phyloP scores from a whole-genome alignment of 73 alveolate species.

The Stentor coeruleus region DNA sequence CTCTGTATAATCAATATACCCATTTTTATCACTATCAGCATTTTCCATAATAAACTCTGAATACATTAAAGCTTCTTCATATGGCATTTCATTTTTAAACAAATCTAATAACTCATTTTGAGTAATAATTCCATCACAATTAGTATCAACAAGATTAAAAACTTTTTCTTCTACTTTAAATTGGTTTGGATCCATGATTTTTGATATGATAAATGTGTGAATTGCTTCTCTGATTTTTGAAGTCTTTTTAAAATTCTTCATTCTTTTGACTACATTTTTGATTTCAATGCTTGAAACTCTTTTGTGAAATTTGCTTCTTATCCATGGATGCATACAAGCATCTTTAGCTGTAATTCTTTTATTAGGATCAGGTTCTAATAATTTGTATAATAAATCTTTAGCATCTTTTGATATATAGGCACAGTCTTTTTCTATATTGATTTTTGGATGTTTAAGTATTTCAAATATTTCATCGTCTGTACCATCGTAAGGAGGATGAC shows the following conservation, averaged over 20 bases:
- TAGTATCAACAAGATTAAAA: neutral
- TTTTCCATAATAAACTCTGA: neutral
- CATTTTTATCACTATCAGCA: neutral
- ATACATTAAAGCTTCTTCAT: neutral
- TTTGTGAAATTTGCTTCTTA: neutral
- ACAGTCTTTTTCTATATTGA: conserved; percentile 38
- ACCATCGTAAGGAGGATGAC: conserved; percentile 79
- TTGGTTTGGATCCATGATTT: neutral
- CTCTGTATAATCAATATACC: conserved; percentile 5
- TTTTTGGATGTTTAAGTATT: neutral
- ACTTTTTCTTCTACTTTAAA: neutral
- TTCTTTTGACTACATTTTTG: neutral
- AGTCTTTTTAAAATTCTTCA: neutral
- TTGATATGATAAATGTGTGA: neutral
- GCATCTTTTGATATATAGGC: conserved; percentile 53
- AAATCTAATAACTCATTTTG: neutral
- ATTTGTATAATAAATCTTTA: conserved; percentile 44
- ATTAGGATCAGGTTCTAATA: conserved; percentile 48
- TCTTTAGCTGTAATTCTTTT: conserved; percentile 50
- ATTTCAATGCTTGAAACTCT: neutral
- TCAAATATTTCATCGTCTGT: conserved; percentile 44
- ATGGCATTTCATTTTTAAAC: neutral
- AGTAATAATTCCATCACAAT: neutral
- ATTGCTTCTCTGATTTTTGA: neutral
- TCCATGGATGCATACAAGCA: conserved; percentile 57